Conservation (phyloP, 148 eudicot genomes). For the Rhododendron molle region DNA sequence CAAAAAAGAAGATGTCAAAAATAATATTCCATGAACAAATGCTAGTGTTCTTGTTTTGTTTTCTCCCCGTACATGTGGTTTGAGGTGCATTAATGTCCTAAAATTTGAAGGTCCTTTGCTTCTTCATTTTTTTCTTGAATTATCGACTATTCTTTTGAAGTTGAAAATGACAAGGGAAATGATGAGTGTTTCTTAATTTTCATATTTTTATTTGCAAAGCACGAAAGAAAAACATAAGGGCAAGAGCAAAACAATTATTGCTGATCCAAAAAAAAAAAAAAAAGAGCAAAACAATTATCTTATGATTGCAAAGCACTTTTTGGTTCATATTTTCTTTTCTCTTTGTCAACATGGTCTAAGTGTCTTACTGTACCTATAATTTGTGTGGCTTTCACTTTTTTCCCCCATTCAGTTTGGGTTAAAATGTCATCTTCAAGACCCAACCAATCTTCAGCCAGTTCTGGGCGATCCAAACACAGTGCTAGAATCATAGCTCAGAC, state of each 20-base stretch:
- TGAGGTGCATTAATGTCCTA: not conserved
- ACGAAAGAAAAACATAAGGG: not conserved
- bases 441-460: slow-evolving; percentile 54
- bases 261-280: too few species aligned
- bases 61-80: not conserved
- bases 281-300: not conserved
- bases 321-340: not conserved
- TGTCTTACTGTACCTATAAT: not conserved
- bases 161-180: not conserved
- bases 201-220: not conserved
- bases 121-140: not conserved
- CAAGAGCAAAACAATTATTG: not conserved
- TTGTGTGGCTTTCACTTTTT: not conserved
- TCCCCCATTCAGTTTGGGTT: not conserved
- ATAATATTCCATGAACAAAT: not conserved
- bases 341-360: not conserved
- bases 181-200: not conserved
- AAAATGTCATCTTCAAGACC: slow-evolving; percentile 68
- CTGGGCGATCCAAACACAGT: slow-evolving; percentile 59
- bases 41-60: not conserved
- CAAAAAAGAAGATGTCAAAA: not conserved
- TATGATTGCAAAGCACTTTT: not conserved
- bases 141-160: not conserved
- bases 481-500: slow-evolving; percentile 75
- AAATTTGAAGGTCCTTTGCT: not conserved